Conservation (phyloP, 352 stramenopile species). For the Globisporangium abappressorium region DNA sequence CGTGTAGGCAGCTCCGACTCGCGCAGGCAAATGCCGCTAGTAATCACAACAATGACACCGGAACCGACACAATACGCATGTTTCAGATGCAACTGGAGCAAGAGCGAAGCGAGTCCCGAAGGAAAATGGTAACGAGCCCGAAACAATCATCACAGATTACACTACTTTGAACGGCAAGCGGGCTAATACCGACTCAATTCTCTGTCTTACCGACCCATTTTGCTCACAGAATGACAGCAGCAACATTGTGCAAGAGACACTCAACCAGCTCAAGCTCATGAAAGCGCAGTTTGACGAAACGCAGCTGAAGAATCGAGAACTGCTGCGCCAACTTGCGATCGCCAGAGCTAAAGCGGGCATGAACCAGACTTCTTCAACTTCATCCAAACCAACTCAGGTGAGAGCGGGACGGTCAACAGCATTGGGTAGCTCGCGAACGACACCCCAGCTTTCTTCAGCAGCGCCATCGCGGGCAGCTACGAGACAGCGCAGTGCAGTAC, state of each 20-base stretch:
- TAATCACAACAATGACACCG: neutral
- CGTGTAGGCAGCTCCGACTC: slow-evolving; percentile 9
- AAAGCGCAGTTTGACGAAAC: slow-evolving; percentile 58
- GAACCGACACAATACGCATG: slow-evolving; percentile 3
- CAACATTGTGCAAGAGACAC: slow-evolving; percentile 45
- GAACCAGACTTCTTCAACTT: neutral
- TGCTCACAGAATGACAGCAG: slow-evolving; percentile 47
- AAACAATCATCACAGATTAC: neutral
- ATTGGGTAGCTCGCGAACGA: neutral
- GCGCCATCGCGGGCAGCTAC: neutral
- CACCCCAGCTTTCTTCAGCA: neutral
- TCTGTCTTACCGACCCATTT: too few relatives aligned
- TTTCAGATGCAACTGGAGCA: slow-evolving; percentile 24
- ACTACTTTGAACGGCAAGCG: neutral
- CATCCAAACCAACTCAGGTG: neutral
- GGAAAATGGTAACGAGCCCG: slow-evolving; percentile 30
- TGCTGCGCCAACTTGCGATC: slow-evolving; percentile 71
- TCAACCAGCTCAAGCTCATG: slow-evolving; percentile 54
- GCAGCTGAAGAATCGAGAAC: slow-evolving; percentile 74
- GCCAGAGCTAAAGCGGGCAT: slow-evolving; percentile 36
- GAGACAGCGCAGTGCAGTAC: slow-evolving; percentile 14
- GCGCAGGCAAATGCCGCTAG: neutral
- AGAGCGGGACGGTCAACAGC: neutral
- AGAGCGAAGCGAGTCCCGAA: slow-evolving; percentile 34
- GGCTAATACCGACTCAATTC: too few relatives aligned